These are phyloP conservation scores for Tubosaeta sp. DNA, from an alignment of 768 basidiomycete species.

Conservation along the genomic window DNA sequence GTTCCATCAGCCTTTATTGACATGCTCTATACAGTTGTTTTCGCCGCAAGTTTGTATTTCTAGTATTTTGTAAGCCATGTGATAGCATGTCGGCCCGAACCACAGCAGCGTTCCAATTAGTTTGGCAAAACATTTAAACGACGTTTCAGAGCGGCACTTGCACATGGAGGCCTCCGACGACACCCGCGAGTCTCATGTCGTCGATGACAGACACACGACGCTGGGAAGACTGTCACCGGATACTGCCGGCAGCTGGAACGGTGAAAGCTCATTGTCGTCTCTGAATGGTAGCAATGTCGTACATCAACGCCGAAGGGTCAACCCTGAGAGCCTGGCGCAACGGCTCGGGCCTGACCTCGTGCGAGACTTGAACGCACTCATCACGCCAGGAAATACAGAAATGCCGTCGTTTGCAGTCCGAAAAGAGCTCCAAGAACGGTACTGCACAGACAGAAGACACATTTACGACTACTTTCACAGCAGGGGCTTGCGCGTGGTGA, in stretches of 20 bases:
- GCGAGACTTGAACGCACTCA: conserved; percentile 67
- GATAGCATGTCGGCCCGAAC: conserved; percentile 5
- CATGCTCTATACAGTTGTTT: conserved; percentile 54
- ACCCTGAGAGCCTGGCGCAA: conserved; percentile 64
- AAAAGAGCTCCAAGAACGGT: conserved; percentile 67
- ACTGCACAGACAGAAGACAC: conserved; percentile 66
- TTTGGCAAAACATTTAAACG: conserved; percentile 14
- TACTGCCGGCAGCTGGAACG: conserved; percentile 9
- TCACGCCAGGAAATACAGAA: conserved; percentile 61
- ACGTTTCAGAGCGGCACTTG: background rate
- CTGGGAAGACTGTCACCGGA: conserved; percentile 4
- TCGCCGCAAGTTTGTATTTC: conserved; percentile 86
- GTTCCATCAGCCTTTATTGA: conserved; percentile 1
- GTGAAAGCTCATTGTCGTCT: background rate
- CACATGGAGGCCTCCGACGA: conserved; percentile 12
- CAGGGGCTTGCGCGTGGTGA: conserved; percentile 56
- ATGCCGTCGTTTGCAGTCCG: conserved; percentile 74
- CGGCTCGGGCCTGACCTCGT: conserved; percentile 64
- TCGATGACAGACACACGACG: background rate
- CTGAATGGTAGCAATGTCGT: conserved; percentile 6
- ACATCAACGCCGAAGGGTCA: conserved; percentile 46
- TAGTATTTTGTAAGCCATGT: too few relatives aligned
- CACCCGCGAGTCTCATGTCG: background rate
- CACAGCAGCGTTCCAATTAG: conserved; percentile 20
- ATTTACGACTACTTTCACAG: conserved; percentile 79